phyloP scores from a whole-genome alignment of 768 basidiomycete species.

The Xerocomus potaroensis region DNA sequence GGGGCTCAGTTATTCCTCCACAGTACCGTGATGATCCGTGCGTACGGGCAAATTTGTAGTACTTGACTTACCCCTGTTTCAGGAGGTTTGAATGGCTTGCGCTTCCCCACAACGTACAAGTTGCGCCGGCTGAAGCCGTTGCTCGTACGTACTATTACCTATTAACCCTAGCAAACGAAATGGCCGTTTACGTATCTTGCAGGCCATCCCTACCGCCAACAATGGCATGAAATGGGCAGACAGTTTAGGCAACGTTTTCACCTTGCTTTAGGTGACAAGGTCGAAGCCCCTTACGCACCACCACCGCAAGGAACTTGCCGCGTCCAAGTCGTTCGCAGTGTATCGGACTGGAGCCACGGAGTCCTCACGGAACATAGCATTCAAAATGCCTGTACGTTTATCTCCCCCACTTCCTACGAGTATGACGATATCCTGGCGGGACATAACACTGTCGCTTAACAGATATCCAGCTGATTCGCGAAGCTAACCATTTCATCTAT shows the following conservation, averaged over 20 bases:
- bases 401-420: background rate
- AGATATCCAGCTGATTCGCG: constrained; percentile 78
- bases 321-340: constrained; percentile 82
- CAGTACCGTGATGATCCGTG: constrained; percentile 42
- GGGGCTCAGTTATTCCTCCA: constrained; percentile 5
- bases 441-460: background rate
- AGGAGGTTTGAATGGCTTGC: constrained; percentile 68
- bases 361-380: constrained; percentile 87
- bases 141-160: constrained; percentile 38
- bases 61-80: constrained; percentile 5
- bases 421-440: constrained; percentile 1
- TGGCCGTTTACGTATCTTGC: background rate
- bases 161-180: background rate
- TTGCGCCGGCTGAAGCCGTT: constrained; percentile 64
- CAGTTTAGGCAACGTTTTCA: constrained; percentile 67
- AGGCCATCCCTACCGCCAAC: constrained; percentile 66
- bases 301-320: constrained; percentile 50
- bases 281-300: constrained; percentile 38
- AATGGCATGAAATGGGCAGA: constrained; percentile 54
- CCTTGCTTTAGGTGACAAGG: constrained; percentile 37
- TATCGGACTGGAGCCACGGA: constrained; percentile 93
- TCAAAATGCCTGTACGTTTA: constrained; percentile 81
- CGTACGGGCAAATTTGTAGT: constrained; percentile 19
- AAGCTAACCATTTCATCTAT: constrained; percentile 87
- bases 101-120: constrained; percentile 65